A percentile compares a stretch with the other conserved stretches of the same genome.
These are phyloP conservation scores for Carex kokanica DNA, from an alignment of 176 grass and related monocot species.

Conservation along the genomic window DNA sequence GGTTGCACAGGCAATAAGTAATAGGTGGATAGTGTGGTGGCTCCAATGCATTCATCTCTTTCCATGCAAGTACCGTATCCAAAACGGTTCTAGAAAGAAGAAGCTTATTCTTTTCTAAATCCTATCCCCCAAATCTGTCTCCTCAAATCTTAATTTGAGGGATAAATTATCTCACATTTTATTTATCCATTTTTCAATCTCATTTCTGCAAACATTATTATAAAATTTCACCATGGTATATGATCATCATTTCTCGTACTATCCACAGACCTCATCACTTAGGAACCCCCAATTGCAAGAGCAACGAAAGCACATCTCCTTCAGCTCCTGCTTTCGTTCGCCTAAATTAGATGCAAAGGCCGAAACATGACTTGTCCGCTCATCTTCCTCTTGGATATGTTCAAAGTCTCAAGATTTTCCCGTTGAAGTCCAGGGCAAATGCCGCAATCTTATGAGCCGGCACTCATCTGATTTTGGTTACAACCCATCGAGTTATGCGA, in stretches of 20 bases:
- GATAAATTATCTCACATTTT: not conserved
- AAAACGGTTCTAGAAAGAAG: not conserved
- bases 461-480: conserved; percentile 29
- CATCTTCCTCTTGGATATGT: conserved; percentile 28
- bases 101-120: not conserved
- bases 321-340: conserved; percentile 27
- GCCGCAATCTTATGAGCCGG: not conserved
- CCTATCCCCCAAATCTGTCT: not conserved
- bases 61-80: conserved; percentile 3
- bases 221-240: conserved; percentile 10
- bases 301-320: conserved; percentile 12
- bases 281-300: conserved; percentile 4
- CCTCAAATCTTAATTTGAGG: conserved; percentile 16
- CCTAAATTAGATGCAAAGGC: not conserved
- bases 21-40: conserved; percentile 1
- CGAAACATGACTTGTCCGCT: conserved; percentile 14
- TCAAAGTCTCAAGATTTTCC: conserved; percentile 27
- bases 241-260: conserved; percentile 24
- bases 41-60: not conserved
- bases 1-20: not conserved
- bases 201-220: conserved; percentile 1
- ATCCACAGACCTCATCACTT: conserved; percentile 9
- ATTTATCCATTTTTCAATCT: conserved; percentile 2
- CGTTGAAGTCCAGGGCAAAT: conserved; percentile 7
- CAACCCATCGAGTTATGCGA: conserved; percentile 25